Evolutionary conservation across 192 early-diverging fungal genomes (phyloP), one percentile per base, ranked within the genome.

Genomic region (Dissophora ornata): DNA sequence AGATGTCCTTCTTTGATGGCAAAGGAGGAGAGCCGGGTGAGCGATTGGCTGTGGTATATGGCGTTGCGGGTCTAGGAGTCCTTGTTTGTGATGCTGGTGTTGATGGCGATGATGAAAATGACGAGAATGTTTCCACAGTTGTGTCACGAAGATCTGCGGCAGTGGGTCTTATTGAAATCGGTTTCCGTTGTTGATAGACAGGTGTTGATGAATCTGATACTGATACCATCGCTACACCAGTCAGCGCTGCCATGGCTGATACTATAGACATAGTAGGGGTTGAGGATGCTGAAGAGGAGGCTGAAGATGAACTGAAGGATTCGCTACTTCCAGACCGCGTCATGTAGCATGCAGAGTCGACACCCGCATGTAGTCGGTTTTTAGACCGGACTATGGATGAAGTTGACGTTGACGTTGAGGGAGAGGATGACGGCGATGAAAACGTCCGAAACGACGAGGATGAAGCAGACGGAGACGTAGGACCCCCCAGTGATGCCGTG

Each of bases 301-400:
- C n/a, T 4, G 70, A 65, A 2, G 49, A 26, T 32, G 41, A 46
- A 5, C 22, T 4, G 6, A 51, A 24, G 3, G 71, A 75, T 10
- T 75, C 71, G 2, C 30, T 13, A 50, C 63, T 67, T 2, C 49
- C 24, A 12, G 71, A 61, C 28, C 51, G 41, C 11, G 63, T 49
- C 71, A 75, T 61, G 41, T n/a, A 75, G 13, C 71, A 75, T 19
- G 40, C 71, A 45, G 71, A 75, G 12, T 75, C 71, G 11, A 66
- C 36, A 18, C 63, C 71, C 6, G 71, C 40, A 26, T 74, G 25
- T 2, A 55, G 32, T 29, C 63, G 54, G 25, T 75, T 75, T 34
- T 61, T 75, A 44, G 56, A 60, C 12, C 57, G 48, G 4, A 33
- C 21, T 53, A 29, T 18, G 24, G 49, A 38, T 12, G 38, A 21